These are phyloP conservation scores for Penicillium sp. DNA, from an alignment of 2,329 filamentous ascomycete species.

Conservation along the genomic window DNA sequence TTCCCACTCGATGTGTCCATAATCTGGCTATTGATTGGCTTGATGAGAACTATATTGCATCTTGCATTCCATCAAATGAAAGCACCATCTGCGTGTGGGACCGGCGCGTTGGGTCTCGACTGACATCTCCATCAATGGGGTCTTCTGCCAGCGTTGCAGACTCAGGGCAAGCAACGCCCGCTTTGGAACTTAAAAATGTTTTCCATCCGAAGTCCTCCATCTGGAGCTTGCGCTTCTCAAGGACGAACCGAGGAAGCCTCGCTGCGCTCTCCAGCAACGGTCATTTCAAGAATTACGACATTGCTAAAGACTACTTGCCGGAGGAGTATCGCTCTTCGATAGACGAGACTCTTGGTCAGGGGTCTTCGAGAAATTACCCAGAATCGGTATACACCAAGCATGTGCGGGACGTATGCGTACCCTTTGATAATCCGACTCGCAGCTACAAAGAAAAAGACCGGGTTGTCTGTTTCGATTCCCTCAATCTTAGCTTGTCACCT, in stretches of 20 bases:
- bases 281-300: constrained; percentile 50
- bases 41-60: constrained; percentile 58
- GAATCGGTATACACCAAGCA: constrained; percentile 41
- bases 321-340: constrained; percentile 34
- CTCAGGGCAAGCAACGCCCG: constrained; percentile 38
- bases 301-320: constrained; percentile 43
- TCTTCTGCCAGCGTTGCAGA: constrained; percentile 24
- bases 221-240: constrained; percentile 56
- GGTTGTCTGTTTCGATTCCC: constrained; percentile 55
- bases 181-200: constrained; percentile 51
- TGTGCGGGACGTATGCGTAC: constrained; percentile 38
- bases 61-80: constrained; percentile 47
- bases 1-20: constrained; percentile 53
- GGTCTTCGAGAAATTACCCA: constrained; percentile 34
- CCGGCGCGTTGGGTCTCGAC: constrained; percentile 41
- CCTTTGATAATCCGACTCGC: constrained; percentile 40
- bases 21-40: constrained; percentile 56
- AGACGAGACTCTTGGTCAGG: constrained; percentile 35
- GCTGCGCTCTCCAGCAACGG: constrained; percentile 53
- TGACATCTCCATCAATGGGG: constrained; percentile 30
- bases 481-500: constrained; percentile 40
- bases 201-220: constrained; percentile 47
- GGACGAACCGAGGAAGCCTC: constrained; percentile 49
- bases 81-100: constrained; percentile 57
- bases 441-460: constrained; percentile 41